Base-by-base conservation (phyloP, 2,329 filamentous ascomycete species). In the Calonectria hawksworthii region DNA sequence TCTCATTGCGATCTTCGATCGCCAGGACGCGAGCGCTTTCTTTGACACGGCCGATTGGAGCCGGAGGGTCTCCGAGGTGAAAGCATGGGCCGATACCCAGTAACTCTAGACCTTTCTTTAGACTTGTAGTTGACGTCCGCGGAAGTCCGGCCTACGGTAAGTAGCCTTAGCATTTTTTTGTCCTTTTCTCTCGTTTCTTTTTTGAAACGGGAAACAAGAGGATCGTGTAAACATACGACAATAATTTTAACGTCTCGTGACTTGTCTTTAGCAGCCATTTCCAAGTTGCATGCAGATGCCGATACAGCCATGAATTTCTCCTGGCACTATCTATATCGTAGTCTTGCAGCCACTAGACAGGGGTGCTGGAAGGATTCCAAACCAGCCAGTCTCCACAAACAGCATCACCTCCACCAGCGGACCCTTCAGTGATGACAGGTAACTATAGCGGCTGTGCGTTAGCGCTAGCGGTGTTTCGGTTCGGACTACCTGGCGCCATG, bases 11-110 rank as follows among this genome's bases (percentile, higher is more conserved):
- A 13, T 78, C 74, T 52, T 68, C 47, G 0, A 78, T 76, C 1
- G 70, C 75, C 7, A 78, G 30, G 0, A 78, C 76, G 0, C 75
- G 74, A 11, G 76, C 76, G 44, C 76, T 78, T 32, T 78, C 76
- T 23, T 77, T 76, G 36, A 78, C 75, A 0, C 76, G 71, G 0
- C 76, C 21, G 1, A 78, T 78, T 0, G 75, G 76, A 0, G 76
- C 76, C 3, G 76, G 76, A 59, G 76, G 76, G n/a, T 77, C 76
- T 61, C 76, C 76, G 0, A 77, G 76, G 5, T 77, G 76, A n/a
- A 76, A 77, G 61, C 76, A 78, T 18, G 76, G 75, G 1, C 50
- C 30, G 6, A 78, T 52, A 2, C 76, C 76, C 0, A 78, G 68
- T 52, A 78, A 65, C 51, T 77, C 76, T 9, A 77, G 74, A 16